Base-by-base conservation (phyloP, 345 rosid species). In the Laguncularia racemosa region DNA sequence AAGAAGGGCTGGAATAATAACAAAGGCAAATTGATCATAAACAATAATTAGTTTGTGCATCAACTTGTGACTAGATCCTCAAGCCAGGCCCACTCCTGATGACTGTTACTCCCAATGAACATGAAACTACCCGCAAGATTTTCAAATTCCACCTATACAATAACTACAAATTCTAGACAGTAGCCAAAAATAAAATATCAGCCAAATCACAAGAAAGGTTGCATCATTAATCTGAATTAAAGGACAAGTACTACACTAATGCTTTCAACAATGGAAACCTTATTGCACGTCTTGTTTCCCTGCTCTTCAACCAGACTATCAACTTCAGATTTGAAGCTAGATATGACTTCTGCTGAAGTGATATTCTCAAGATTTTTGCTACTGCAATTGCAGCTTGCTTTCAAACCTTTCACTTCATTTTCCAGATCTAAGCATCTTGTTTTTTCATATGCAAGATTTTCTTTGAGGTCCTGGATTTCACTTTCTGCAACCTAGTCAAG, bases 401-500 rank as follows among this genome's bases (percentile, higher is more conserved):
- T 83, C 56, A 83, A 63, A 69, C 20, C 71, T 19, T 52, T 71
- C 47, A 83, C 70, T 70, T 79, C 81, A 64, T 75, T 72, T 73
- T 80, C 89, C 63, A 92, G 60, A 64, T 64, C 79, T 55, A 21
- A 57, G 61, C 59, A 67, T 70, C 74, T 84, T 2, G 52, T 54
- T 71, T 78, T 75, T 79, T 86, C 89, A 61, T 63, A 69, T 44
- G 54, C 61, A 58, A 84, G 79, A 58, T 72, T 64, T 49, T 77
- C 84, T 53, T 57, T 76, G 51, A 89, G 84, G 63, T 49, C 74
- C 49, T 61, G 63, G 26, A 80, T 75, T 67, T 84, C 89, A 48
- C 46, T 62, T 70, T 84, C 96, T 56, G 91, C 89, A 33, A 76
- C 76, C 97, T 92, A 75, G 60, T 71, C 23, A 59, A 45, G 14